Base-by-base conservation (phyloP, 192 early-diverging fungal species). In the Podila epigama region DNA sequence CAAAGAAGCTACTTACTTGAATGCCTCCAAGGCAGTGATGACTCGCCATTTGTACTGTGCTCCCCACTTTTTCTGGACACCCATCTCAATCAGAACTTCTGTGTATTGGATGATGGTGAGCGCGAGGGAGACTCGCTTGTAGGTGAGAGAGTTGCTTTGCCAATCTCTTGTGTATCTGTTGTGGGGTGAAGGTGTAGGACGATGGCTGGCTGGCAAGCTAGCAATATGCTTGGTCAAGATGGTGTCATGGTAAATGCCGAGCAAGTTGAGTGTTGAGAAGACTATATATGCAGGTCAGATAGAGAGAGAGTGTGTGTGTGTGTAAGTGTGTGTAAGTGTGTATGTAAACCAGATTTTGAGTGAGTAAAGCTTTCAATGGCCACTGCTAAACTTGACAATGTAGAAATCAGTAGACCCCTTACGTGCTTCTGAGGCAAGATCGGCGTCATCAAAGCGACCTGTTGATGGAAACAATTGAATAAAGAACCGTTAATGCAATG, bases 401-500 rank as follows among this genome's bases (percentile, higher is more conserved):
- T n/a, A n/a, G n/a, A n/a, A n/a, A n/a, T n/a, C n/a, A n/a, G n/a
- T n/a, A n/a, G n/a, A n/a, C n/a, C n/a, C n/a, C 70, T 81, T 89
- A 86, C 87, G 81, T 15, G 90, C 91, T 86, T 97, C 94, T 15
- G 95, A 95, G 11, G 92, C 93, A 37, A 98, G 85, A 70, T 98
- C 97, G 18, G 95, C 89, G 75, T 97, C 92, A 36, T 91, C 88
- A 78, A 98, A 98, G 12, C 97, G 91, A 53, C 96, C 94, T 92
- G 20, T 48, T 48, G 44, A 48, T 16, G n/a, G 44, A 22, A 48
- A 48, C 44, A 48, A 48, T 4, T 42, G 54, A 51, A 31, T 44
- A 60, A 68, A 6, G 28, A 34, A 31, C 36, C 28, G 25, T 68
- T 63, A 29, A 63, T 28, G 10, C 4, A 56, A 37, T 58, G 5